Base-by-base conservation (phyloP, 805 yeast species). In the Nakazawaea molendinolei region DNA sequence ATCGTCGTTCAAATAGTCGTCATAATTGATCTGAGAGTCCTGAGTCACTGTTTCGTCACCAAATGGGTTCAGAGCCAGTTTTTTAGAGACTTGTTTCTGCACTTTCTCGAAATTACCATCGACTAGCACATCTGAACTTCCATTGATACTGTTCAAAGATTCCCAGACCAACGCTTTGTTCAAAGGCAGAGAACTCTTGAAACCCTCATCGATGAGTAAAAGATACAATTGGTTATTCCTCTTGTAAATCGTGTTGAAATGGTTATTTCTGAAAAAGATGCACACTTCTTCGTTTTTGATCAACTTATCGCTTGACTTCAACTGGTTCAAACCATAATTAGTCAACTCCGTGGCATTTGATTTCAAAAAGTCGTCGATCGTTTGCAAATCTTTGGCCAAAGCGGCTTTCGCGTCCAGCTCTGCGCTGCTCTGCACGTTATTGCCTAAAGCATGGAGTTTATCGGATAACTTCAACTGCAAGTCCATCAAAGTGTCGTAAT, bases 261-360 rank as follows among this genome's bases (percentile, higher is more conserved):
- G 96, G 55, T 92, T 89, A 56, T 92, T 90, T 50, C 97, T 69
- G 62, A 89, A 92, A 43, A 90, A 71, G 0, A 90, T 76, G 1
- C 79, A 73, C 38, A 79, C 66, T 5, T 78, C 69, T 28, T 77
- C 77, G 12, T 69, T 66, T 1, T 56, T 51, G 19, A 85, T 52
- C 3, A 65, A 49, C 5, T 58, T 53, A 12, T 28, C 16, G 12
- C 9, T 27, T 8, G 17, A 34, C 28, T 44, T 31, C 43, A 84
- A 53, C 35, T 60, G 60, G 1, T 52, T 39, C 10, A 84, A 53
- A 0, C 98, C 98, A 32, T 63, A 58, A 1, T 60, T 62, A 0
- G 97, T 86, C 48, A 89, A 59, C 51, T 90, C 96, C 0, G 94
- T 77, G 6, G 77, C 73, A 44, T 86, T 76, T 17, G 67, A 58